Percentiles rank a stretch among this genome's conserved stretches.
phyloP scores from a whole-genome alignment of 441 rosid genomes.

The Erysimum cheiri region DNA sequence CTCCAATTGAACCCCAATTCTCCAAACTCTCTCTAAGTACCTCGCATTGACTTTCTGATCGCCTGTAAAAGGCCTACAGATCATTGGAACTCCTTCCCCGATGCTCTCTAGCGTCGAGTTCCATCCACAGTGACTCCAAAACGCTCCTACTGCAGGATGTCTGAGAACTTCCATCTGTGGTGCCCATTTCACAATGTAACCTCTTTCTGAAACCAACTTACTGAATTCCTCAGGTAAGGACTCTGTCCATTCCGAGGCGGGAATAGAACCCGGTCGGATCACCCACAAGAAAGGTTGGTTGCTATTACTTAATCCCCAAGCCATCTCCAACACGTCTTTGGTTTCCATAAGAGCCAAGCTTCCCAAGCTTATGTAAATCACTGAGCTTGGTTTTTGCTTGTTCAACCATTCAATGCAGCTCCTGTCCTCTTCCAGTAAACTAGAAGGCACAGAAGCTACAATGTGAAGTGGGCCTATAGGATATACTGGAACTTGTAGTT shows the following conservation, averaged over 20 bases:
- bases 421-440: constrained; percentile 49
- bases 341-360: constrained; percentile 41
- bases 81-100: constrained; percentile 53
- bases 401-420: constrained; percentile 55
- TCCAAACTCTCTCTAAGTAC: constrained; percentile 50
- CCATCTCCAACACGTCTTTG: constrained; percentile 41
- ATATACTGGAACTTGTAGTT: constrained; percentile 43
- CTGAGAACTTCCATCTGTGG: constrained; percentile 52
- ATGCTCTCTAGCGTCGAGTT: constrained; percentile 55
- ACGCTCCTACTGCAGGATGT: constrained; percentile 53
- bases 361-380: constrained; percentile 54
- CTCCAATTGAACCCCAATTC: constrained; percentile 45
- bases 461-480: constrained; percentile 46
- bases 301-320: constrained; percentile 44
- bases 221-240: constrained; percentile 39
- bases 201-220: constrained; percentile 24
- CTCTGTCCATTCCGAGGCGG: constrained; percentile 41
- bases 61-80: constrained; percentile 43
- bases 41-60: constrained; percentile 48
- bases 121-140: constrained; percentile 63
- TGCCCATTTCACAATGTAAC: constrained; percentile 19
- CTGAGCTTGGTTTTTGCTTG: constrained; percentile 44
- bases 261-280: constrained; percentile 46
- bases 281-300: constrained; percentile 50
- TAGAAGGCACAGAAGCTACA: constrained; percentile 30